Conservation (phyloP, 2,329 filamentous ascomycete genomes). For the Chaetomiaceae sp. region DNA sequence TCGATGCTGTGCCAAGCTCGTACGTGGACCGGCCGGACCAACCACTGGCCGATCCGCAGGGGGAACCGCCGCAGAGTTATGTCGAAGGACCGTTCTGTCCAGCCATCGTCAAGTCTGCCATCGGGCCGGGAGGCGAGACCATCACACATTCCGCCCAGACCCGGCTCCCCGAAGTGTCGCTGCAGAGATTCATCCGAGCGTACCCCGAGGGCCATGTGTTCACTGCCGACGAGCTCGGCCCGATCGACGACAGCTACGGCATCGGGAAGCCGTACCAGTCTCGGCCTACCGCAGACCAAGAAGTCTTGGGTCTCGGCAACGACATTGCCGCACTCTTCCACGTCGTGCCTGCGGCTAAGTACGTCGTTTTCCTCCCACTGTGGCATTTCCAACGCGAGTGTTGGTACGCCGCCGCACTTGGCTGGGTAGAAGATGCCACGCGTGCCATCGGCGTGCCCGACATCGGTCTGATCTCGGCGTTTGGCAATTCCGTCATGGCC, state of each 20-base stretch:
- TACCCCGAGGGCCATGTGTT: conserved; percentile 23
- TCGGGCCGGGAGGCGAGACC: conserved; percentile 5
- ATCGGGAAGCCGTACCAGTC: conserved; percentile 16
- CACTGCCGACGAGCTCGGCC: conserved; percentile 23
- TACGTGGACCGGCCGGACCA: conserved; percentile 15
- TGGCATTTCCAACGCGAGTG: conserved; percentile 34
- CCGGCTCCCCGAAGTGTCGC: conserved; percentile 18
- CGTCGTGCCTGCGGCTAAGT: conserved; percentile 32
- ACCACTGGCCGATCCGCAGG: background rate
- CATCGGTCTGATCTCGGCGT: conserved; percentile 41
- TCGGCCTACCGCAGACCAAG: background rate
- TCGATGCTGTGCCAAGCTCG: conserved; percentile 23
- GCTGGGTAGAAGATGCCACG: conserved; percentile 35
- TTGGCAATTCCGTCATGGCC: conserved; percentile 51
- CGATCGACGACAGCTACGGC: conserved; percentile 23
- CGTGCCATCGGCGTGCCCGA: conserved; percentile 34
- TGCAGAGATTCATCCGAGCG: conserved; percentile 23
- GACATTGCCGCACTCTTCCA: conserved; percentile 31
- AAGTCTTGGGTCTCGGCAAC: conserved; percentile 3
- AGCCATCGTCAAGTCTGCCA: conserved; percentile 17
- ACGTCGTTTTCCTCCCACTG: conserved; percentile 34
- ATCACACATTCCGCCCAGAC: conserved; percentile 17
- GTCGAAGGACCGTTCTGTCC: conserved; percentile 21
- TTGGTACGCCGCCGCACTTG: conserved; percentile 39
- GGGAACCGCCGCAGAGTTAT: background rate